Base-by-base conservation (phyloP, 2,329 filamentous ascomycete species). In the Dactylonectria macrodidyma region DNA sequence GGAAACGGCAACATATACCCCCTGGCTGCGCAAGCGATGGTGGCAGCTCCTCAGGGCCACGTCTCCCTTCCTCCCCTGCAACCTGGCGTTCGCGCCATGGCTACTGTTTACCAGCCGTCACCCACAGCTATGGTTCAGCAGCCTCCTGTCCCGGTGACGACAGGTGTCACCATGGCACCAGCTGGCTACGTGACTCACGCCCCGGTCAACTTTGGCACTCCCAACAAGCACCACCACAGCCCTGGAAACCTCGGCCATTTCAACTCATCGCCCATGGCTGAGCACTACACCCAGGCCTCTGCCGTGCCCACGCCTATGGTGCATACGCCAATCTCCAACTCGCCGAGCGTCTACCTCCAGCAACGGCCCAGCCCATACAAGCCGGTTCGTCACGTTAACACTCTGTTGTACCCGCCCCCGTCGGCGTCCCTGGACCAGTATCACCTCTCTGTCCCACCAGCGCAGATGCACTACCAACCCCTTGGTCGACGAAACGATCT, bases 331-430 rank as follows among this genome's bases (percentile, higher is more conserved):
- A 89, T 90, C 51, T 92, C 93, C 36, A 88, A 96, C 71, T 98
- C 96, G 36, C 95, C 95, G 1, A 95, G 93, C 11, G 90, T 94
- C 76, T 97, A 97, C 81, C 86, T 98, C 44, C 92, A 93, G 76
- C 94, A 97, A 78, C 90, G 96, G 64, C 91, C 93, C 70, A 98
- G 95, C 62, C 96, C 96, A 3, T 98, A 98, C 81, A 93, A 94
- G 71, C 95, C 95, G 1, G 92, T 98, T 46, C 92, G 95, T 60
- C 89, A 94, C 68, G 94, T 98, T 66, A 95, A 96, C 73, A 97
- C 94, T 1, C 88, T 98, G n/a, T 86, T 98, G 34, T 94, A 96
- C 66, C 95, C 95, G 36, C 94, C 95, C 7, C 93, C 95, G 0
- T 93, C 93, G 26, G 87, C 90, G 9, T 94, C 94, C 8, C 88